These are phyloP conservation scores for Termitomyces sp. DNA, from an alignment of 768 basidiomycete genomes.

Conservation along the genomic window DNA sequence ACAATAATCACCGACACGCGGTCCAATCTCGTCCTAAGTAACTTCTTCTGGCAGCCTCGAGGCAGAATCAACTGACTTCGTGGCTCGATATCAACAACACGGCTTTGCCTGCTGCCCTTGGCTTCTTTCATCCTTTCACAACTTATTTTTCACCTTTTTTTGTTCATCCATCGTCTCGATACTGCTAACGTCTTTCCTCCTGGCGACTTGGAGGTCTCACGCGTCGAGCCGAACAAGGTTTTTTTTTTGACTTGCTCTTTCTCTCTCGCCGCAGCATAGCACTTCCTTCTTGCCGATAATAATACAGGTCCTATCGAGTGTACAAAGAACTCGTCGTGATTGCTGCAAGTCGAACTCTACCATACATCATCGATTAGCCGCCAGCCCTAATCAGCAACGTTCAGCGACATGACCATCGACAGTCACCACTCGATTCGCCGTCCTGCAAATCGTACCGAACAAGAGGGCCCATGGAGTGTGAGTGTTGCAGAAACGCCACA, in stretches of 20 bases:
- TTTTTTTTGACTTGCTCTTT: not conserved
- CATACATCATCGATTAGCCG: conserved; percentile 31
- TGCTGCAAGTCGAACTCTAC: conserved; percentile 20
- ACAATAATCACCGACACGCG: conserved; percentile 13
- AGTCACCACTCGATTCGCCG: conserved; percentile 27
- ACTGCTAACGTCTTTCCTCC: not conserved
- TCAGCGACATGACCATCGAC: conserved; percentile 17
- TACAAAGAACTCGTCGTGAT: not conserved
- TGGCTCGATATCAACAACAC: conserved; percentile 14
- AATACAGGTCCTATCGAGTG: not conserved
- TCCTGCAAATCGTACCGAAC: conserved; percentile 59
- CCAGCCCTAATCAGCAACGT: conserved; percentile 4
- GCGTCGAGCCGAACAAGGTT: conserved; percentile 1
- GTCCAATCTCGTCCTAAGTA: conserved; percentile 4
- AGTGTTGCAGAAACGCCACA: conserved; percentile 84
- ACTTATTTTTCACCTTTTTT: conserved; percentile 9
- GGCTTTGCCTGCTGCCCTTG: conserved; percentile 11
- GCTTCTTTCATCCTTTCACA: conserved; percentile 7
- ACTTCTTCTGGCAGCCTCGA: conserved; percentile 20
- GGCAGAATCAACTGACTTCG: conserved; percentile 17
- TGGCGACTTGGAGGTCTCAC: not conserved
- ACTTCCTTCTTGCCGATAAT: conserved; percentile 20
- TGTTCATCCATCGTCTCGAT: conserved; percentile 2
- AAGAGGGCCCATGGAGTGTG: conserved; percentile 84
- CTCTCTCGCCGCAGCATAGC: conserved; percentile 10